Conservation (phyloP, 305 asterid species). For the Withania somnifera region DNA sequence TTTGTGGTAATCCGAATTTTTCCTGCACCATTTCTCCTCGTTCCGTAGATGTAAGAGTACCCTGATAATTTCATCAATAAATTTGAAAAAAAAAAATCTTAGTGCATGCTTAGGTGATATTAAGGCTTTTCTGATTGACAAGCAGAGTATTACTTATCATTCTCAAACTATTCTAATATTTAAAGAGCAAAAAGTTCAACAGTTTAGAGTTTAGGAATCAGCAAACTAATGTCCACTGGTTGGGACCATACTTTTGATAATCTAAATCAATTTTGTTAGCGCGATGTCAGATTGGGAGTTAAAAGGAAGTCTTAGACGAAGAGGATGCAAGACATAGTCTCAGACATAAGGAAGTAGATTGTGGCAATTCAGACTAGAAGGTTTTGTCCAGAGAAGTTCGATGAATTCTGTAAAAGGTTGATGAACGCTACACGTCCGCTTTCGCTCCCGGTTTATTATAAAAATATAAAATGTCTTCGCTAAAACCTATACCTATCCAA, state of each 20-base stretch:
- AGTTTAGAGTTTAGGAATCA: neutral
- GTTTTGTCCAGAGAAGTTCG: neutral
- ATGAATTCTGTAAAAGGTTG: neutral
- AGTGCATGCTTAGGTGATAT: neutral
- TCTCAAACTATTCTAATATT: neutral
- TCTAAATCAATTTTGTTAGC: neutral
- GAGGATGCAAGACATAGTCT: neutral
- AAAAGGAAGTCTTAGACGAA: neutral
- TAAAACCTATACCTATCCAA: neutral
- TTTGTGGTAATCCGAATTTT: slow-evolving; percentile 83
- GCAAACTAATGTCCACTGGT: neutral
- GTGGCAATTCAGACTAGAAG: neutral
- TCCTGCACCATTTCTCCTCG: slow-evolving; percentile 99
- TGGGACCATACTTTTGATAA: neutral
- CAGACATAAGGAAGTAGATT: too few relatives aligned
- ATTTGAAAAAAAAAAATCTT: neutral
- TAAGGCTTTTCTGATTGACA: neutral
- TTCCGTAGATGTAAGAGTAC: slow-evolving; percentile 86
- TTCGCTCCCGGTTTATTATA: neutral
- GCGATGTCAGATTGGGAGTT: neutral
- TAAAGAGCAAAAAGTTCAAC: neutral
- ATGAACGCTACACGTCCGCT: neutral
- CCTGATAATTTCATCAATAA: slow-evolving; percentile 32
- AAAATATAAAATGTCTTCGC: neutral
- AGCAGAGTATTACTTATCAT: neutral